These are phyloP conservation scores for Leucocoprinus sp. DNA, from an alignment of 768 basidiomycete genomes.

Conservation along the genomic window DNA sequence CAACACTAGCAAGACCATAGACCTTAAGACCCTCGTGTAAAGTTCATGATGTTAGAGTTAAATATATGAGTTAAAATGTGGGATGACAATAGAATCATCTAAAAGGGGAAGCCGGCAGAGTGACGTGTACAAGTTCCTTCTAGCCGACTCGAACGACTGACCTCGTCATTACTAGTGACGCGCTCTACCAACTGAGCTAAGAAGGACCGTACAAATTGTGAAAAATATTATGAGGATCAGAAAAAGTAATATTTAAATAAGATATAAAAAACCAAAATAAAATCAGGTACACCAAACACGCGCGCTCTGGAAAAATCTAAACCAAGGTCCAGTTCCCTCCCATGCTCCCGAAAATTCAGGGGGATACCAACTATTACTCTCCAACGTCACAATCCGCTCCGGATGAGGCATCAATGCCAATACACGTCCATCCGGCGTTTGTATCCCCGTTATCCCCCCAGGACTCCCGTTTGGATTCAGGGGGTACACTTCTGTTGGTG, in stretches of 20 bases:
- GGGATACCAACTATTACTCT: conserved; percentile 93
- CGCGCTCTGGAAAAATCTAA: conserved; percentile 89
- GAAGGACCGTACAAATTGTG: no score
- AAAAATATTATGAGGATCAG: no score
- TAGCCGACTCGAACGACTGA: conserved; percentile 62
- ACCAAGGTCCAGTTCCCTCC: conserved; percentile 88
- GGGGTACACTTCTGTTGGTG: conserved; percentile 66
- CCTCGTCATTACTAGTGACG: conserved; percentile 69
- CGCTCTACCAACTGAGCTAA: conserved; percentile 40
- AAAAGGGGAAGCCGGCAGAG: no score
- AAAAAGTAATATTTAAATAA: no score
- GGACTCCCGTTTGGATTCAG: conserved; percentile 83
- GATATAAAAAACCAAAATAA: no score
- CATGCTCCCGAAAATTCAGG: conserved; percentile 44
- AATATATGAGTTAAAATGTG: no score
- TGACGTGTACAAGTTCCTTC: no score
- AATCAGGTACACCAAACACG: conserved; percentile 49
- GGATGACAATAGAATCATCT: no score
- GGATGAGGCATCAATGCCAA: conserved; percentile 98
- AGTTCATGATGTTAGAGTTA: no score
- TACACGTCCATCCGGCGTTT: conserved; percentile 82
- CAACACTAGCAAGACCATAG: no score
- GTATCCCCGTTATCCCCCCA: conserved; percentile 81
- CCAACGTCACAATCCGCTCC: conserved; percentile 72
- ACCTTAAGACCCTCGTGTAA: no score